phyloP scores from a whole-genome alignment of 108 stramenopile species.

The Nitzschia sp. region DNA sequence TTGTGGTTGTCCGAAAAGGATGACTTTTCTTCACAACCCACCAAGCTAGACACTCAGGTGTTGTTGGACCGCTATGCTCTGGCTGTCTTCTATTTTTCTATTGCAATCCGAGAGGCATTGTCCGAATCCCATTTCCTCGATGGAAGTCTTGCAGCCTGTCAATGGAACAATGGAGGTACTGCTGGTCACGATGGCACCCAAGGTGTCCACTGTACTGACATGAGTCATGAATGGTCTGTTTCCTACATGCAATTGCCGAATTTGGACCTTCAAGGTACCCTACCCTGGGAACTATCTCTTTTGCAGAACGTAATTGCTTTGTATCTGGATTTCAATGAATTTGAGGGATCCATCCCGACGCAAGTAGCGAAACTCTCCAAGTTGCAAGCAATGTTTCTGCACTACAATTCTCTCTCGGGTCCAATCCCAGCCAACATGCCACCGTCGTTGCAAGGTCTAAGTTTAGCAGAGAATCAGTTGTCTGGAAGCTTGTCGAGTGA shows the following conservation, averaged over 20 bases:
- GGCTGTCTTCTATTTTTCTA: conserved; percentile 14
- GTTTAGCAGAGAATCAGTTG: conserved; percentile 12
- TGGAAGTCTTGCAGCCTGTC: neutral
- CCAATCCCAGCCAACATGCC: neutral
- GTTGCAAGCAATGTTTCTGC: neutral
- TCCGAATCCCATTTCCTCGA: neutral
- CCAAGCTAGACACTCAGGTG: neutral
- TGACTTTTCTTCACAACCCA: neutral
- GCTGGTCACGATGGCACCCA: too few species aligned
- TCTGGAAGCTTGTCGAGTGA: conserved; percentile 16
- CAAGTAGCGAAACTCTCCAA: neutral
- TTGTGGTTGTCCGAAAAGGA: neutral
- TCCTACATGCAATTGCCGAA: neutral
- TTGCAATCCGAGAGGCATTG: neutral
- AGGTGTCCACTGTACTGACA: too few species aligned
- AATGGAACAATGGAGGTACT: neutral
- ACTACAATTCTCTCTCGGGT: neutral
- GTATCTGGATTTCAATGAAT: conserved; percentile 28
- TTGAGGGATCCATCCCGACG: conserved; percentile 25
- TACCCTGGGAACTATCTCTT: conserved; percentile 15
- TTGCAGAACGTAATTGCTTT: neutral
- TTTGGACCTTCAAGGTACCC: neutral
- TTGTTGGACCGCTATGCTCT: conserved; percentile 8
- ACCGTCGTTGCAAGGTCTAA: neutral
- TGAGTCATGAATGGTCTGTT: neutral